Evolutionary conservation across 768 basidiomycete species (phyloP).

Genomic region (Tulasnella sp.): DNA sequence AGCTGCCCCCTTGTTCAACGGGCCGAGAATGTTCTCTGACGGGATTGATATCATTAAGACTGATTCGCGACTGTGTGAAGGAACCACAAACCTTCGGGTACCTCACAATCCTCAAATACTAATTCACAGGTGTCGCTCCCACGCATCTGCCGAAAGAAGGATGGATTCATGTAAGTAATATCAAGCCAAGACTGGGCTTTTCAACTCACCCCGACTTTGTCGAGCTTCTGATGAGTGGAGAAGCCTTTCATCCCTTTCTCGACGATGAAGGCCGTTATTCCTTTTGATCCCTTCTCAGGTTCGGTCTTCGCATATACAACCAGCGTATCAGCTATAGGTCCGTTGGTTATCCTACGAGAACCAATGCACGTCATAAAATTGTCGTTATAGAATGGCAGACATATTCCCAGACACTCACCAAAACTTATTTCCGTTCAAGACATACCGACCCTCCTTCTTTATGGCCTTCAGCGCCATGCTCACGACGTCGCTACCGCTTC

Average conservation of each 20-base stretch:
- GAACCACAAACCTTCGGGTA: conserved; percentile 59
- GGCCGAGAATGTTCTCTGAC: conserved; percentile 74
- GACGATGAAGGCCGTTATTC: conserved; percentile 86
- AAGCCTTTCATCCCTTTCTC: conserved; percentile 77
- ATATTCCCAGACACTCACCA: conserved; percentile 44
- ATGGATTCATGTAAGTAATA: too few relatives aligned
- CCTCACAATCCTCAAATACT: conserved; percentile 81
- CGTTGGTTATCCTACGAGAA: conserved; percentile 78
- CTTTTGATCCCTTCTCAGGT: conserved; percentile 67
- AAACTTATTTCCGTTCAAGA: conserved; percentile 84
- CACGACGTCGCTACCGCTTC: conserved; percentile 90
- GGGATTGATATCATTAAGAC: background rate
- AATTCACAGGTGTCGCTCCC: conserved; percentile 92
- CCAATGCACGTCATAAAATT: background rate
- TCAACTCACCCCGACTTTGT: conserved; percentile 63
- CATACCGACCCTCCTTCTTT: conserved; percentile 64
- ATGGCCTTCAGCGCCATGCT: conserved; percentile 82
- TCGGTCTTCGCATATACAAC: conserved; percentile 89
- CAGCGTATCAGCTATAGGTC: conserved; percentile 79
- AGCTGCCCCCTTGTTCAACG: conserved; percentile 64
- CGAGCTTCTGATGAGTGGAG: conserved; percentile 80
- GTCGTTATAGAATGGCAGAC: background rate
- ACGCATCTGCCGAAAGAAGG: conserved; percentile 53
- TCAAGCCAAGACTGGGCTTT: background rate
- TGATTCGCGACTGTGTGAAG: background rate